phyloP scores from a whole-genome alignment of 192 early-diverging fungal genomes.

The Fimicolochytrium jonesii region DNA sequence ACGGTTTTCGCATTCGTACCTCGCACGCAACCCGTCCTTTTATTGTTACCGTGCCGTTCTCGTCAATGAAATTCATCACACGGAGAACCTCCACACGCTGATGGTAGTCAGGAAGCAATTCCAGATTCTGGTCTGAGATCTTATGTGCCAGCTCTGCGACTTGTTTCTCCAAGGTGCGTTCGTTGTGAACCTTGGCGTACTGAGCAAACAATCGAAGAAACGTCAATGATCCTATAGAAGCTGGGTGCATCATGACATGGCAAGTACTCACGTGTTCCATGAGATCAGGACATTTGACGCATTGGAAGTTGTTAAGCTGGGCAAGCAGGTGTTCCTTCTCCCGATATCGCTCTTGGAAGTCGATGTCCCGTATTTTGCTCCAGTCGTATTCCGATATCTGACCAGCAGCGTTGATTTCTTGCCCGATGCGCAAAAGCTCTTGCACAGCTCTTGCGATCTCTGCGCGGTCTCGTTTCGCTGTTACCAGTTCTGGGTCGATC shows the following conservation, averaged over 20 bases:
- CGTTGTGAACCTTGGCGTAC: conserved; percentile 51
- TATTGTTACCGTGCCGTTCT: conserved; percentile 80
- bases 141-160: conserved; percentile 70
- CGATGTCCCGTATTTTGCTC: conserved; percentile 79
- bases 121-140: conserved; percentile 89
- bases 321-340: conserved; percentile 56
- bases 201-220: conserved; percentile 12
- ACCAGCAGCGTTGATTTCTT: conserved; percentile 27
- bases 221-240: background rate
- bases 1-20: no score
- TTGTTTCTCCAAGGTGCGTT: conserved; percentile 61
- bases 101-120: conserved; percentile 89
- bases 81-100: conserved; percentile 83
- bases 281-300: conserved; percentile 72
- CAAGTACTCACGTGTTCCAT: conserved; percentile 64
- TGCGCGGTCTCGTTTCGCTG: background rate
- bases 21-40: conserved; percentile 97
- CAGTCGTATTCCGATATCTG: conserved; percentile 71
- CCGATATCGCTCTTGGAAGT: conserved; percentile 72
- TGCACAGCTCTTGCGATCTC: conserved; percentile 26
- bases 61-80: conserved; percentile 75
- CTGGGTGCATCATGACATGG: background rate
- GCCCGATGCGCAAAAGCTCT: conserved; percentile 29
- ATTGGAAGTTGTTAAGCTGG: conserved; percentile 56
- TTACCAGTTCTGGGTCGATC: background rate